Percentiles rank a stretch among this genome's conserved stretches.
These are phyloP conservation scores for Saccharomycopsis lassenensis DNA, from an alignment of 805 yeast species.

Conservation along the genomic window DNA sequence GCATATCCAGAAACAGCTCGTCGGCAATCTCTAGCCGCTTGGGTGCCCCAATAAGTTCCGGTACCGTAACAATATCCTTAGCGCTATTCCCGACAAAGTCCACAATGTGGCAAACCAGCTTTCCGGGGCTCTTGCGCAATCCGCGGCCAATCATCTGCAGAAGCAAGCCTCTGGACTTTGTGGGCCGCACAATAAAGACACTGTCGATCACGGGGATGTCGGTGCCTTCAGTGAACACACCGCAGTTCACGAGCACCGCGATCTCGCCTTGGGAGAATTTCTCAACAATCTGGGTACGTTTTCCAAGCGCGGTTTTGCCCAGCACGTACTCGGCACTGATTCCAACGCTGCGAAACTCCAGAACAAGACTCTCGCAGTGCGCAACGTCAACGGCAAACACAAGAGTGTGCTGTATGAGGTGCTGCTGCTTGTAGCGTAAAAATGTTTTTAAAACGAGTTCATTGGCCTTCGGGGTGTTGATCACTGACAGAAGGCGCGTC, in stretches of 20 bases:
- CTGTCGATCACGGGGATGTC: slow-evolving; percentile 87
- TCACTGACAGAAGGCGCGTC: slow-evolving; percentile 37
- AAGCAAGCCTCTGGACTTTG: slow-evolving; percentile 58
- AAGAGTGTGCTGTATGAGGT: slow-evolving; percentile 47
- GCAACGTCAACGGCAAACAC: slow-evolving; percentile 67
- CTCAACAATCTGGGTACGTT: slow-evolving; percentile 40
- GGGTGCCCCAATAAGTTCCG: slow-evolving; percentile 42
- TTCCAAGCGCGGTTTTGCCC: slow-evolving; percentile 44
- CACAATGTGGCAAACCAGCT: slow-evolving; percentile 58
- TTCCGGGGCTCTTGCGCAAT: slow-evolving; percentile 49
- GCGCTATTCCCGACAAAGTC: slow-evolving; percentile 61
- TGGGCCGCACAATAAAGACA: slow-evolving; percentile 68
- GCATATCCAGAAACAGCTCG: no score
- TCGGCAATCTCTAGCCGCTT: no score
- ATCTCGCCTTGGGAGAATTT: slow-evolving; percentile 53
- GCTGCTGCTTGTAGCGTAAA: slow-evolving; percentile 31
- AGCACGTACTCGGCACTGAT: slow-evolving; percentile 63
- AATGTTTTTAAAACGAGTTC: slow-evolving; percentile 44
- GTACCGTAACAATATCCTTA: slow-evolving; percentile 45
- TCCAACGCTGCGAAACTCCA: slow-evolving; percentile 44
- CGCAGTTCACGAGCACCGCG: slow-evolving; percentile 76
- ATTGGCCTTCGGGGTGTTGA: slow-evolving; percentile 46
- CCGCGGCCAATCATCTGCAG: slow-evolving; percentile 93
- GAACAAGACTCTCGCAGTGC: slow-evolving; percentile 49
- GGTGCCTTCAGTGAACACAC: slow-evolving; percentile 89